phyloP scores from a whole-genome alignment of 306 rosid species.

The Hippophae tibetana region DNA sequence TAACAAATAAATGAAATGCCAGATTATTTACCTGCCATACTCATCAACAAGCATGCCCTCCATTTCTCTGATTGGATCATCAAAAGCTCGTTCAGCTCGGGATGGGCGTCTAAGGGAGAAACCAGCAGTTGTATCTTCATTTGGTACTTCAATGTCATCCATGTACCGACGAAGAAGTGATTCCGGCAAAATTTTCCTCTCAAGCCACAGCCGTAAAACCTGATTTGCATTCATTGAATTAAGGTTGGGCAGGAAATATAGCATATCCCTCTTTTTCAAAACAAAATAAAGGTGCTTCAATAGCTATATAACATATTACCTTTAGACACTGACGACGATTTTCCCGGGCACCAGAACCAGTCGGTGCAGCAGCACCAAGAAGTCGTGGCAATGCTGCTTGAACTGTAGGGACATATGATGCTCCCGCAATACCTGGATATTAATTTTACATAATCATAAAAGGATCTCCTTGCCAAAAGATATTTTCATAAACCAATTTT shows the following conservation, averaged over 20 bases:
- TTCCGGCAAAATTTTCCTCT: constrained; percentile 88
- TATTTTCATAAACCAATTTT: background rate
- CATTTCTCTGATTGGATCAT: constrained; percentile 99
- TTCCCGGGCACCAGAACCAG: constrained; percentile 86
- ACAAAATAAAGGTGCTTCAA: background rate
- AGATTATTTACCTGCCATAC: constrained; percentile 65
- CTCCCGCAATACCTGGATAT: constrained; percentile 87
- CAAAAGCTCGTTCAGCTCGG: constrained; percentile 90
- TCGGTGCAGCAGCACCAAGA: constrained; percentile 95
- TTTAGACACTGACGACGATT: constrained; percentile 98
- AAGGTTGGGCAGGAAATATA: too few relatives aligned
- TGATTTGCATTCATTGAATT: constrained; percentile 16
- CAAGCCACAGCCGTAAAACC: constrained; percentile 97
- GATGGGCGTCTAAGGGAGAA: constrained; percentile 81
- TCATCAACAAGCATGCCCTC: constrained; percentile 99
- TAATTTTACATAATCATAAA: constrained; percentile 9
- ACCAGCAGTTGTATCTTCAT: constrained; percentile 65
- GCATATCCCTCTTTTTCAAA: background rate
- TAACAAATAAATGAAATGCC: too few relatives aligned
- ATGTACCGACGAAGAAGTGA: constrained; percentile 72
- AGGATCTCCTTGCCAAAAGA: background rate
- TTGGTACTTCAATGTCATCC: constrained; percentile 86
- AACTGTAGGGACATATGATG: constrained; percentile 84
- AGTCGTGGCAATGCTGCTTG: constrained; percentile 98
- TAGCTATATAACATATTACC: constrained; percentile 32